Conservation (phyloP, 1,139 yeast genomes). For the Lodderomyces theae region DNA sequence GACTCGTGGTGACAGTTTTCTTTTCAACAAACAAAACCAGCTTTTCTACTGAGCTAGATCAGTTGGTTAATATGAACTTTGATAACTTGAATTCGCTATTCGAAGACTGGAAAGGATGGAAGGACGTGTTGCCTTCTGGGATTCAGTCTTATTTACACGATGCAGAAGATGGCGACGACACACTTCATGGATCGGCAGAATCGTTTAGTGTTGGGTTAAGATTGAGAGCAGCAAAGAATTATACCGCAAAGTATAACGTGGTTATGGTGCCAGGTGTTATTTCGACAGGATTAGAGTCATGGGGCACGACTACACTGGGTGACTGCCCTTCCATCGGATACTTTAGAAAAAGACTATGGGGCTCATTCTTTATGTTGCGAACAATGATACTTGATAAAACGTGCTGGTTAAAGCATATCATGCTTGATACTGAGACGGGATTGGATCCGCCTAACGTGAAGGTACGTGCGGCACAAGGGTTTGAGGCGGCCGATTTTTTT, state of each 20-base stretch:
- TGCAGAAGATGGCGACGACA: constrained; percentile 34
- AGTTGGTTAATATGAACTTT: constrained; percentile 48
- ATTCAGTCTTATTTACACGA: constrained; percentile 61
- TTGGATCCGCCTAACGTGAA: constrained; percentile 82
- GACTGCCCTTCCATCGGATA: constrained; percentile 79
- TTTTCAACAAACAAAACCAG: constrained; percentile 51
- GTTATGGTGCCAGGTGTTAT: constrained; percentile 95
- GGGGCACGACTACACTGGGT: constrained; percentile 68
- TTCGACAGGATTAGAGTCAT: constrained; percentile 90
- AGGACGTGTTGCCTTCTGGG: constrained; percentile 63
- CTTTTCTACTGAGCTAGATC: constrained; percentile 46
- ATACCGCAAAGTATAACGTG: constrained; percentile 67
- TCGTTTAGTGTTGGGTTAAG: constrained; percentile 85
- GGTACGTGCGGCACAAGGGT: constrained; percentile 90
- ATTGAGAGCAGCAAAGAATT: constrained; percentile 50
- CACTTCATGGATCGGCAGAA: constrained; percentile 60
- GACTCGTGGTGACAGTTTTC: constrained; percentile 62
- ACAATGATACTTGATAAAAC: constrained; percentile 88
- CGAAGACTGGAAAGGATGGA: constrained; percentile 54
- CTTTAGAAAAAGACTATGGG: constrained; percentile 92
- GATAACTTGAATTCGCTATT: constrained; percentile 51
- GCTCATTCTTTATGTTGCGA: constrained; percentile 90
- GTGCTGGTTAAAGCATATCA: constrained; percentile 91
- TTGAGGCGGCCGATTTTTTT: constrained; percentile 95
- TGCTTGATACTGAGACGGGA: constrained; percentile 88